phyloP scores from a whole-genome alignment of 495 filamentous ascomycete species.

The Elaphomyces granulatus region DNA sequence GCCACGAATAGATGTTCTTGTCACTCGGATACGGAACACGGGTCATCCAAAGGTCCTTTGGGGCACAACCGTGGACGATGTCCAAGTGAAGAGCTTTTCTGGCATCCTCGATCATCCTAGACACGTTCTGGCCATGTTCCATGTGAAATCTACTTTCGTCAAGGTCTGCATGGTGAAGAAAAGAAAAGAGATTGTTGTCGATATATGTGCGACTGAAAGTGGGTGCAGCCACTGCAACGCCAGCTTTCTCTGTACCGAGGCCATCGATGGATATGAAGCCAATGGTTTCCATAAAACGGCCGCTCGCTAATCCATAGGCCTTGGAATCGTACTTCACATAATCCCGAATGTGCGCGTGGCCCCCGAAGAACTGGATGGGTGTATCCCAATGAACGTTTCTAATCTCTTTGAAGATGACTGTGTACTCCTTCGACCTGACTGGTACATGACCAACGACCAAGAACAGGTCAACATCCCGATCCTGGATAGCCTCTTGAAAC shows the following conservation, averaged over 20 bases:
- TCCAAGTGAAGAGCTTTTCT: slow-evolving; percentile 61
- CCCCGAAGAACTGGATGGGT: slow-evolving; percentile 88
- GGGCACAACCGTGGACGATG: slow-evolving; percentile 65
- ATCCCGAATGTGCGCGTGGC: slow-evolving; percentile 83
- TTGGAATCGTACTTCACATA: slow-evolving; percentile 67
- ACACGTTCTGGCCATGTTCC: slow-evolving; percentile 57
- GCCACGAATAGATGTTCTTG: slow-evolving; percentile 65
- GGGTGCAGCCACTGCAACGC: slow-evolving; percentile 23
- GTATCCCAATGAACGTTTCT: slow-evolving; percentile 59
- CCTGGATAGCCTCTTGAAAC: slow-evolving; percentile 77
- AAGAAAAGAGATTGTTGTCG: slow-evolving; percentile 84
- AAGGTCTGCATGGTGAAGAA: slow-evolving; percentile 65
- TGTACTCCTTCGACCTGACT: slow-evolving; percentile 62
- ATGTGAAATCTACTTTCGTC: slow-evolving; percentile 63
- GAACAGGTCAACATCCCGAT: slow-evolving; percentile 72
- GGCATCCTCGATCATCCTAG: slow-evolving; percentile 51
- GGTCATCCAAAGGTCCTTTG: slow-evolving; percentile 65
- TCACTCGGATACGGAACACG: slow-evolving; percentile 54
- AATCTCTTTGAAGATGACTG: slow-evolving; percentile 63
- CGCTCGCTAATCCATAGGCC: slow-evolving; percentile 71
- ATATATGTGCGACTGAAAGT: slow-evolving; percentile 72
- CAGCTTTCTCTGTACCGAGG: slow-evolving; percentile 27
- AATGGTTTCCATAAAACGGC: slow-evolving; percentile 97
- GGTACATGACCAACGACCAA: slow-evolving; percentile 79
- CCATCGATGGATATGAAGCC: slow-evolving; percentile 85